Percentiles rank a stretch among this genome's conserved stretches.
phyloP scores from a whole-genome alignment of 2,329 filamentous ascomycete species.

The Fusarium brevicatenulatum region DNA sequence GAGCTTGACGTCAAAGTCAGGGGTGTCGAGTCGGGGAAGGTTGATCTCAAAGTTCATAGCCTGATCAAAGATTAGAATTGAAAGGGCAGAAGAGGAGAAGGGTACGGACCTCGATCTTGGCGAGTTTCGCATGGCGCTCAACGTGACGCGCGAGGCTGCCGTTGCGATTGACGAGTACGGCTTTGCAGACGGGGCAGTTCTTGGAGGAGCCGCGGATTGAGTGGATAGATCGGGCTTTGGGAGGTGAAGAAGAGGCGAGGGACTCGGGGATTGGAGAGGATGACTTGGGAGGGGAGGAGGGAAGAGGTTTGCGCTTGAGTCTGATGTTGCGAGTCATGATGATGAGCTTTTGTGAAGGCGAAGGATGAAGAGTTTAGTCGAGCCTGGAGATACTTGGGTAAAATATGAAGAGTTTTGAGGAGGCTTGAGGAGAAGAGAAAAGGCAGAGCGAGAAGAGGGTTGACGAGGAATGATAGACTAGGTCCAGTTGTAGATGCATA shows the following conservation, averaged over 20 bases:
- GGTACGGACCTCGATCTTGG: background rate
- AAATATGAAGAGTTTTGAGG: background rate
- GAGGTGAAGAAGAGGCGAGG: accelerated
- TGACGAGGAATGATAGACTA: accelerated
- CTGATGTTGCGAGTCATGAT: background rate
- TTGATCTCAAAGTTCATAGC: background rate
- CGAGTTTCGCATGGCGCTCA: constrained; percentile 11
- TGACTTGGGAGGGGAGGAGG: background rate
- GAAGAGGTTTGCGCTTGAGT: background rate
- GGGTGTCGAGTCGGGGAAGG: background rate
- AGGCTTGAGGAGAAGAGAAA: accelerated
- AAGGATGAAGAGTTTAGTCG: background rate
- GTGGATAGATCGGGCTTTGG: accelerated
- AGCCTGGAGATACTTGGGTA: background rate
- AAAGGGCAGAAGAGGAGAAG: accelerated
- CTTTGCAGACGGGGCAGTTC: constrained; percentile 13
- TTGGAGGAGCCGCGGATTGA: background rate
- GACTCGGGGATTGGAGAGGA: background rate
- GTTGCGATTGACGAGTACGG: constrained; percentile 1
- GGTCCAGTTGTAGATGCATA: no score
- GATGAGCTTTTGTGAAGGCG: no score
- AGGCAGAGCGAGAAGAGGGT: accelerated
- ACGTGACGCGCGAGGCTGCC: constrained; percentile 7
- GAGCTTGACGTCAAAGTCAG: constrained; percentile 1
- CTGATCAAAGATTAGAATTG: background rate